Conservation (phyloP, 306 rosid species). For the Senna tora region DNA sequence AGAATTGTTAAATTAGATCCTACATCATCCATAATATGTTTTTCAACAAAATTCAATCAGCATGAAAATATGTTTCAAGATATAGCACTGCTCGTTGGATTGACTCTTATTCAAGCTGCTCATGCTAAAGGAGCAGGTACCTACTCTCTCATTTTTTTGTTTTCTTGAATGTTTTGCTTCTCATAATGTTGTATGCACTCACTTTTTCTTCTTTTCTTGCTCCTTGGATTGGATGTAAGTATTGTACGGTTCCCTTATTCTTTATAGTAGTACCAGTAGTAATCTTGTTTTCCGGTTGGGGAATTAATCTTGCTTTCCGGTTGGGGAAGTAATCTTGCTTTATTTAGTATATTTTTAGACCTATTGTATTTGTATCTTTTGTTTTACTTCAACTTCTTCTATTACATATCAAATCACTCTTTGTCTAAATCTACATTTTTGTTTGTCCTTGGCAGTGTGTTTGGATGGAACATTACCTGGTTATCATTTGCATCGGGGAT, state of each 20-base stretch:
- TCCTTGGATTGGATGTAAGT: background rate
- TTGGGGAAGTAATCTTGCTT: too few species aligned
- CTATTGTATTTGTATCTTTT: background rate
- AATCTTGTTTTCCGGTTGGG: too few species aligned
- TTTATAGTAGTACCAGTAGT: too few species aligned
- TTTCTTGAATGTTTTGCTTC: conserved; percentile 15
- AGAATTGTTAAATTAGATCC: too few species aligned
- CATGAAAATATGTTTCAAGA: too few species aligned
- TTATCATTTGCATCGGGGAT: conserved; percentile 80
- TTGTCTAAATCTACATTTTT: background rate
- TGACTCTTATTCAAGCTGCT: conserved; percentile 77
- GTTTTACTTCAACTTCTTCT: background rate
- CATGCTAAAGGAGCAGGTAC: conserved; percentile 86
- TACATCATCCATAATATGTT: too few species aligned
- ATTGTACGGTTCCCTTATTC: background rate
- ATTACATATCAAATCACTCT: background rate
- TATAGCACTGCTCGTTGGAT: conserved; percentile 62
- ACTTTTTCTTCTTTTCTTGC: background rate
- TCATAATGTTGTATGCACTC: background rate
- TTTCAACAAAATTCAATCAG: too few species aligned
- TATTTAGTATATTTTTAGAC: background rate
- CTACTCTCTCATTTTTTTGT: too few species aligned
- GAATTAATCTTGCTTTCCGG: too few species aligned
- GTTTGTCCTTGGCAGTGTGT: conserved; percentile 60
- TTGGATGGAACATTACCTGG: conserved; percentile 94